Evolutionary conservation across 805 yeast species (phyloP).

Genomic region (Teunomyces panamensis): DNA sequence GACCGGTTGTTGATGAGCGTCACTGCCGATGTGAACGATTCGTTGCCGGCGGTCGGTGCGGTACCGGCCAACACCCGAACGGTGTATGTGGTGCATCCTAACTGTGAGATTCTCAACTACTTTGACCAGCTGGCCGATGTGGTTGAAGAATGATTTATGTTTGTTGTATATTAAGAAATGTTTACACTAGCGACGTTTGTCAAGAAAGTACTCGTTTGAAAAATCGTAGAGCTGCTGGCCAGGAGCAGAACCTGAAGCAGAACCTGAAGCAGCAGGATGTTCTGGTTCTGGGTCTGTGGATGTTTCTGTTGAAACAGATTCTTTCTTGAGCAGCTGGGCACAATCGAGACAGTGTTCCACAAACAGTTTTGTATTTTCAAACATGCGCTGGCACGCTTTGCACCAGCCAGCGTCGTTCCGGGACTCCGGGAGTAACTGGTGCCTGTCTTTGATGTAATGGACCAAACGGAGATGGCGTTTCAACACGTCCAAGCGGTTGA

Average conservation of each 20-base stretch:
- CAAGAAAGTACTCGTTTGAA: conserved; percentile 5
- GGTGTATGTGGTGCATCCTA: conserved; percentile 63
- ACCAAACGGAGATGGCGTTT: conserved; percentile 70
- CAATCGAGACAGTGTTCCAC: conserved; percentile 65
- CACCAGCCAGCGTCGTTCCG: conserved; percentile 66
- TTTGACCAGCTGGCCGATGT: conserved; percentile 39
- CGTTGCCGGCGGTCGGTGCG: conserved; percentile 12
- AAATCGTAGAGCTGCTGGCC: conserved; percentile 8
- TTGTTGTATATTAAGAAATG: not conserved
- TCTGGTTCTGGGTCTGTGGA: not conserved
- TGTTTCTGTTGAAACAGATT: not conserved
- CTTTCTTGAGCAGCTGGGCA: conserved; percentile 32
- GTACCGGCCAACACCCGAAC: conserved; percentile 23
- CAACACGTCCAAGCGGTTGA: conserved; percentile 69
- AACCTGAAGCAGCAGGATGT: not conserved
- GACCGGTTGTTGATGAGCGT: conserved; percentile 75
- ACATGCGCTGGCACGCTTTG: conserved; percentile 58
- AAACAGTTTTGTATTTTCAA: conserved; percentile 52
- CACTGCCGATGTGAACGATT: conserved; percentile 32
- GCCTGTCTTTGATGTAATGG: conserved; percentile 55
- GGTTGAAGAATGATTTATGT: conserved; percentile 7
- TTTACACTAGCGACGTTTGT: not conserved
- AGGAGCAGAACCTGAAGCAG: conserved; percentile 1
- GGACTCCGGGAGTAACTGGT: conserved; percentile 20
- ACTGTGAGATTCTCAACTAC: conserved; percentile 73